Conservation (phyloP, 2,329 filamentous ascomycete species). For the Lasiodiplodia gonubiensis region DNA sequence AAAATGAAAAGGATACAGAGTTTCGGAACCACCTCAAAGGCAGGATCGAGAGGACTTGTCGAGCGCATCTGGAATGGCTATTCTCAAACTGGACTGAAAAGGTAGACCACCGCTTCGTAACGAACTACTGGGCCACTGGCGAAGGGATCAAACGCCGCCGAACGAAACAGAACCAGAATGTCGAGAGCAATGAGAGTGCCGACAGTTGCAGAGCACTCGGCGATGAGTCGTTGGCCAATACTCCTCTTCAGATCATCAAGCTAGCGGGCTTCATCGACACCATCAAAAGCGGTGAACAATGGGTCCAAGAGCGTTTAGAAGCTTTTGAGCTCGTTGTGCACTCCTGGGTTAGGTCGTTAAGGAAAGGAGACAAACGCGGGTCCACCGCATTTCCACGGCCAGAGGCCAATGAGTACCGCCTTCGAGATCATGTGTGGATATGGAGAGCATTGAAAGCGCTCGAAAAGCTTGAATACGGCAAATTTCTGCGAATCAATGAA, state of each 20-base stretch:
- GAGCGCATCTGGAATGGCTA: no score
- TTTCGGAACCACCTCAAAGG: no score
- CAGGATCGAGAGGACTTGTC: no score
- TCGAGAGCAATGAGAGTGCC: no score
- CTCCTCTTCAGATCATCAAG: slow-evolving; percentile 28
- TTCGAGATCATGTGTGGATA: slow-evolving; percentile 25
- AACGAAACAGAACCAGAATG: no score
- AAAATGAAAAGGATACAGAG: no score
- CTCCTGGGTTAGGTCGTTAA: neutral
- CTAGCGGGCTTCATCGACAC: neutral
- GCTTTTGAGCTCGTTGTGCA: neutral
- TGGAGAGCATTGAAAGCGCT: slow-evolving; percentile 9
- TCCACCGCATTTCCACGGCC: neutral
- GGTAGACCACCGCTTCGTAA: neutral
- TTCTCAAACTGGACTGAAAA: no score
- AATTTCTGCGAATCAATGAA: no score
- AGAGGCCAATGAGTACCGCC: neutral
- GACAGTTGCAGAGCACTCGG: no score
- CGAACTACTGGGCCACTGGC: neutral
- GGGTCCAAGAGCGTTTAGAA: neutral
- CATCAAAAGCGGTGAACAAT: neutral
- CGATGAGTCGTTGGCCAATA: neutral
- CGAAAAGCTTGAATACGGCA: neutral
- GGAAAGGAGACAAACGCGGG: neutral
- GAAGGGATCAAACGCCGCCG: neutral